Evolutionary conservation across 306 rosid species (phyloP).

Genomic region (Psophocarpus tetragonolobus): DNA sequence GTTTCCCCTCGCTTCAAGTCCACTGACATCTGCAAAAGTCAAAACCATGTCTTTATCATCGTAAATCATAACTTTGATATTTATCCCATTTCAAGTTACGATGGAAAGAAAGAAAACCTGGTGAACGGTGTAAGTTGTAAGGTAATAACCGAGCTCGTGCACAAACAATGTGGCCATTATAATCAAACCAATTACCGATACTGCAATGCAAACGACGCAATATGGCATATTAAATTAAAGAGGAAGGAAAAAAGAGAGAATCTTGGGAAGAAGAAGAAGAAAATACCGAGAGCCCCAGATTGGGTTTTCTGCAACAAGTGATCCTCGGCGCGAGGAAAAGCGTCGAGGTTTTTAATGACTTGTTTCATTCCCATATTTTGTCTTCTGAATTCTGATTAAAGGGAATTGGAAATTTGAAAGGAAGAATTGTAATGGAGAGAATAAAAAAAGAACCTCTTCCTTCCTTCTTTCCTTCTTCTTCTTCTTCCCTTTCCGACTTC

Average conservation of each 20-base stretch:
- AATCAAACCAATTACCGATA: slow-evolving; percentile 70
- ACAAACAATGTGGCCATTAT: slow-evolving; percentile 82
- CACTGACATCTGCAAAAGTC: slow-evolving; percentile 79
- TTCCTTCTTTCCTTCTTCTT: too few species aligned
- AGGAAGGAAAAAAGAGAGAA: not conserved
- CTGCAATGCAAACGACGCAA: slow-evolving; percentile 37
- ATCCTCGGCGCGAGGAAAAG: slow-evolving; percentile 97
- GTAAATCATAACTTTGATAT: not conserved
- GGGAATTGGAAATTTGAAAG: not conserved
- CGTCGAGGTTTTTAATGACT: slow-evolving; percentile 77
- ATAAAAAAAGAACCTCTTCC: too few species aligned
- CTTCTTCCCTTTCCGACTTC: too few species aligned
- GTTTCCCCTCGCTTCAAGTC: slow-evolving; percentile 95
- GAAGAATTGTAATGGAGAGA: not conserved
- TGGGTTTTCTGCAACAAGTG: slow-evolving; percentile 91
- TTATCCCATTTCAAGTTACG: not conserved
- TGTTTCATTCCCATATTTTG: slow-evolving; percentile 76
- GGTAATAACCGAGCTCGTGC: slow-evolving; percentile 92
- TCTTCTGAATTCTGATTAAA: not conserved
- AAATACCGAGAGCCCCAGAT: slow-evolving; percentile 92
- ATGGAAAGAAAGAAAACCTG: slow-evolving; percentile 51
- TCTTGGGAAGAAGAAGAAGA: not conserved
- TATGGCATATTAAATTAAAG: not conserved
- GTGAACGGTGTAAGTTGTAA: slow-evolving; percentile 78
- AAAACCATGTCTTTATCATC: not conserved